phyloP scores from a whole-genome alignment of 2,329 filamentous ascomycete genomes.

The Colletotrichum zoysiae region DNA sequence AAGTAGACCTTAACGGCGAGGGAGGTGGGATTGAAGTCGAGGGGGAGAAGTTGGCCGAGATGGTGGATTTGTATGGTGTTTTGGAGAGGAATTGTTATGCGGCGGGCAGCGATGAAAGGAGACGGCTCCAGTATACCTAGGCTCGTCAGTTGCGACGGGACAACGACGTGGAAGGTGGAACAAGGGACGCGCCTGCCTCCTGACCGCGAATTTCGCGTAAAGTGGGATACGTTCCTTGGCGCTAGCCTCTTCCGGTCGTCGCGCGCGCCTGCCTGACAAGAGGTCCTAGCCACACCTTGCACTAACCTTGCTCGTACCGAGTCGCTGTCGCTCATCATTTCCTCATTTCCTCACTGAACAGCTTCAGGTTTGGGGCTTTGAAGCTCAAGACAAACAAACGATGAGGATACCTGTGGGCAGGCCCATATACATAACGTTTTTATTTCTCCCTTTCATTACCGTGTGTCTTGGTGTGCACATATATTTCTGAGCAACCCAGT shows the following conservation, averaged over 20 bases:
- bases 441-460: not conserved
- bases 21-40: constrained; percentile 1
- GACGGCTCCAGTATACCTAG: constrained; percentile 10
- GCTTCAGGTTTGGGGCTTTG: not conserved
- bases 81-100: constrained; percentile 24
- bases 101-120: constrained; percentile 36
- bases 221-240: constrained; percentile 29
- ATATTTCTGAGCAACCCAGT: not conserved
- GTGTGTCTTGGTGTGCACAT: not conserved
- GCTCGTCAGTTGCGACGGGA: constrained; percentile 38
- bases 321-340: not conserved
- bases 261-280: constrained; percentile 14
- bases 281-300: constrained; percentile 19
- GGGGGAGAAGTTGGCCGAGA: constrained; percentile 7
- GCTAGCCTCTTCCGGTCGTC: constrained; percentile 14
- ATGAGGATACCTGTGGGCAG: not conserved
- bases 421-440: not conserved
- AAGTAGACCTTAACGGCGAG: constrained; percentile 12
- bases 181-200: constrained; percentile 41
- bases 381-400: not conserved
- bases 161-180: constrained; percentile 32
- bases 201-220: constrained; percentile 44
- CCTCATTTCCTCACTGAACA: too few relatives aligned
- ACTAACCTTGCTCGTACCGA: not conserved
- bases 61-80: constrained; percentile 26